A percentile compares a stretch with the other conserved stretches of the same genome.
Evolutionary conservation across 2,329 filamentous ascomycete species (phyloP).

Genomic region (Arthrinium puccinioides): DNA sequence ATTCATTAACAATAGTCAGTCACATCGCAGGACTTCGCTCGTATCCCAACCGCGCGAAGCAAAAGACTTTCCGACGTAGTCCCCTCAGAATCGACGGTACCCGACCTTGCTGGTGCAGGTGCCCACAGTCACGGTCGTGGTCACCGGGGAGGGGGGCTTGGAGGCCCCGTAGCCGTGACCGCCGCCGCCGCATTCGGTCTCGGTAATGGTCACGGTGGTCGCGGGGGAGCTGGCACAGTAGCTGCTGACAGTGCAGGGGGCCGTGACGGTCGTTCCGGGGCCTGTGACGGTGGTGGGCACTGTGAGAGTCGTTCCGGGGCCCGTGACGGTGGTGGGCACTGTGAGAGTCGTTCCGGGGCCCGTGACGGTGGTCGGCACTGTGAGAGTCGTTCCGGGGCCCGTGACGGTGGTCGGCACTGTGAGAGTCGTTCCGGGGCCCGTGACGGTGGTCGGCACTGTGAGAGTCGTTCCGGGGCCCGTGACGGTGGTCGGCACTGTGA

Average conservation of each 20-base stretch:
- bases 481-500: background rate
- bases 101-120: background rate
- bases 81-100: too few relatives aligned
- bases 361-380: background rate
- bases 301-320: background rate
- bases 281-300: background rate
- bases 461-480: background rate
- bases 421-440: background rate
- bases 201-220: background rate
- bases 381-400: background rate
- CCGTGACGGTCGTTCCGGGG: background rate
- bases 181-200: background rate
- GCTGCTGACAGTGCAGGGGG: background rate
- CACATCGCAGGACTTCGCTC: too few relatives aligned
- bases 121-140: background rate
- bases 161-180: background rate
- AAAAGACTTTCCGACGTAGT: too few relatives aligned
- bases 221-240: background rate
- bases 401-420: background rate
- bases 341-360: background rate
- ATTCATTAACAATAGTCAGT: too few relatives aligned
- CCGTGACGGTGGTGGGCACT: background rate
- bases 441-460: background rate
- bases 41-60: too few relatives aligned
- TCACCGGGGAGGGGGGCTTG: background rate